A percentile compares a stretch with the other conserved stretches of the same genome.
These are phyloP conservation scores for Ceratobasidium sp. DNA, from an alignment of 1,284 basidiomycete species.

Conservation along the genomic window DNA sequence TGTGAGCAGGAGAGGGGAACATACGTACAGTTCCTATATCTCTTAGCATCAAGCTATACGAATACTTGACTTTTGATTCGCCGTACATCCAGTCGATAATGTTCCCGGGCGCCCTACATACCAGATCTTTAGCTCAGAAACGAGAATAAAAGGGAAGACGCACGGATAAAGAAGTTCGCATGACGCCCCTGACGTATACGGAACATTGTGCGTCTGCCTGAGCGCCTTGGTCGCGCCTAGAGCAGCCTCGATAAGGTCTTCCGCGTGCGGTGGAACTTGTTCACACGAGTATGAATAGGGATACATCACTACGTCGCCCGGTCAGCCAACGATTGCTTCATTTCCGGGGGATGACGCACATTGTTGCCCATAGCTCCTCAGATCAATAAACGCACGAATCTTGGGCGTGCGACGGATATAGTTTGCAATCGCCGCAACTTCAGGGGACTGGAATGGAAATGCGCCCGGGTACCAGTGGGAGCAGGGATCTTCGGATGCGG, in stretches of 20 bases:
- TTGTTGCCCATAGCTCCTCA: slow-evolving; percentile 86
- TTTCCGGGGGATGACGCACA: no score
- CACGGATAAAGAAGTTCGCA: slow-evolving; percentile 71
- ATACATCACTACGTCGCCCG: slow-evolving; percentile 54
- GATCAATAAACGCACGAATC: slow-evolving; percentile 69
- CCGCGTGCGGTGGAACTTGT: slow-evolving; percentile 72
- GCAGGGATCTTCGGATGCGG: slow-evolving; percentile 60
- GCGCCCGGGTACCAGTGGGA: slow-evolving; percentile 76
- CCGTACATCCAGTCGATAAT: slow-evolving; percentile 79
- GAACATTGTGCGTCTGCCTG: slow-evolving; percentile 61
- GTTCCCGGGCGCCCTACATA: slow-evolving; percentile 67
- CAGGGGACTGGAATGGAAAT: slow-evolving; percentile 74
- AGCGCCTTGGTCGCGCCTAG: slow-evolving; percentile 72
- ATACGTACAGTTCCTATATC: slow-evolving; percentile 79
- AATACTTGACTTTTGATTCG: slow-evolving; percentile 69
- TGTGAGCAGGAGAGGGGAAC: slow-evolving; percentile 6
- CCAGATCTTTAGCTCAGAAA: slow-evolving; percentile 38
- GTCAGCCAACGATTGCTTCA: no score
- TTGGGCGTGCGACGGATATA: slow-evolving; percentile 65
- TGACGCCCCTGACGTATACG: slow-evolving; percentile 65
- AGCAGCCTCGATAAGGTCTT: slow-evolving; percentile 81
- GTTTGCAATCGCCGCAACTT: slow-evolving; percentile 76
- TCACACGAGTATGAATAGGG: slow-evolving; percentile 81
- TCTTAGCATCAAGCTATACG: slow-evolving; percentile 77
- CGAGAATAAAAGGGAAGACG: slow-evolving; percentile 44